These are phyloP conservation scores for Phytopythium helicoides DNA, from an alignment of 352 stramenopile species.

Conservation along the genomic window DNA sequence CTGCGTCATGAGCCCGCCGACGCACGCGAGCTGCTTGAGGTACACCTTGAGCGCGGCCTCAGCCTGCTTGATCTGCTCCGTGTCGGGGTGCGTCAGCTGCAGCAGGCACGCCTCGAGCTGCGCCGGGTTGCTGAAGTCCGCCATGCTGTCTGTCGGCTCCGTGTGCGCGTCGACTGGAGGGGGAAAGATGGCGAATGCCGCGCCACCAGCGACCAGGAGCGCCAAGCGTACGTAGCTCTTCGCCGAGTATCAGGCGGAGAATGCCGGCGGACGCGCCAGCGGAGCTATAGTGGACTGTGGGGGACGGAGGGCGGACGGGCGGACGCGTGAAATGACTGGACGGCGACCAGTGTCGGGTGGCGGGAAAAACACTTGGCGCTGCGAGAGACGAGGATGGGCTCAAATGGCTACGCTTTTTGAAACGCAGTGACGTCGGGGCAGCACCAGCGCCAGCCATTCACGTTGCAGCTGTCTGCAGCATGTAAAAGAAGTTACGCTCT, in stretches of 20 bases:
- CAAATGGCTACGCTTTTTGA: no score
- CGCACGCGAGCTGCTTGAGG: conserved; percentile 87
- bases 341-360: no score
- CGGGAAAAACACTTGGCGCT: no score
- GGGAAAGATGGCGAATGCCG: conserved; percentile 21
- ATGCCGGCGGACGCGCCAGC: no score
- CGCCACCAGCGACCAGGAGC: background rate
- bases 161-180: conserved; percentile 4
- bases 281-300: no score
- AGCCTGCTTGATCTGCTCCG: conserved; percentile 93
- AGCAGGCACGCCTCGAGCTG: conserved; percentile 85
- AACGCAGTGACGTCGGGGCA: no score
- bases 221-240: no score
- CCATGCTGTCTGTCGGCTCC: conserved; percentile 36
- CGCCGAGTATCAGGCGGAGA: background rate
- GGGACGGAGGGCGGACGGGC: background rate
- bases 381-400: no score
- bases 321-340: no score
- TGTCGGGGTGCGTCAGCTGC: conserved; percentile 94
- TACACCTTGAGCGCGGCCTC: conserved; percentile 92
- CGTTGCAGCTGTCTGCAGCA: no score
- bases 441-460: no score
- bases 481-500: no score
- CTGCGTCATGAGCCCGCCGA: conserved; percentile 89
- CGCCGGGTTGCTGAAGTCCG: conserved; percentile 70